phyloP scores from a whole-genome alignment of 148 eudicot species.

The Mesembryanthemum crystallinum region DNA sequence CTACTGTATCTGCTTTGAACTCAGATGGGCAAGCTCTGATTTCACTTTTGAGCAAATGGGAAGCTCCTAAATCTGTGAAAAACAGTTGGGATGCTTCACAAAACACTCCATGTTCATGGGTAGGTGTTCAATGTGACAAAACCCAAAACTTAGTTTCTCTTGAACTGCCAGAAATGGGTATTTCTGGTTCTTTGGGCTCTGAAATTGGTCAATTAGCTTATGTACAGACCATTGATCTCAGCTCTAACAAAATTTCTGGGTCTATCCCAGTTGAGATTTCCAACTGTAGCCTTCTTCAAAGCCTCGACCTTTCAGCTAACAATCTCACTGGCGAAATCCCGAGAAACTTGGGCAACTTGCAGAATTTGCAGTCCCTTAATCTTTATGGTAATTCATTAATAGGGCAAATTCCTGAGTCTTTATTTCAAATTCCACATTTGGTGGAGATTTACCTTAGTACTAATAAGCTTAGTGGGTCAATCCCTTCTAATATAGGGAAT shows the following conservation, averaged over 20 bases:
- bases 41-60: conserved; percentile 58
- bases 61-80: conserved; percentile 43
- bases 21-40: conserved; percentile 58
- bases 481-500: conserved; percentile 58
- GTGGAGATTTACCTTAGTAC: conserved; percentile 30
- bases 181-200: not conserved
- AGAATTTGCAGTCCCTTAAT: too few relatives aligned
- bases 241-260: not conserved
- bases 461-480: conserved; percentile 60
- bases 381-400: too few relatives aligned
- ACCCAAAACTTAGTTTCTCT: not conserved
- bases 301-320: not conserved
- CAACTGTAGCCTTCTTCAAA: not conserved
- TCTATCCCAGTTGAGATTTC: not conserved
- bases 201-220: not conserved
- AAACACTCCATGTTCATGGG: too few relatives aligned
- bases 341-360: too few relatives aligned
- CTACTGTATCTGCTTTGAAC: conserved; percentile 37
- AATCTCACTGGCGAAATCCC: not conserved
- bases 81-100: conserved; percentile 51
- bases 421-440: conserved; percentile 14
- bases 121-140: too few relatives aligned
- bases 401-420: too few relatives aligned
- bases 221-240: too few relatives aligned
- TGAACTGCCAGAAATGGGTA: not conserved